phyloP scores from a whole-genome alignment of 768 basidiomycete genomes.

The Rubroboletus pulcherrimus region DNA sequence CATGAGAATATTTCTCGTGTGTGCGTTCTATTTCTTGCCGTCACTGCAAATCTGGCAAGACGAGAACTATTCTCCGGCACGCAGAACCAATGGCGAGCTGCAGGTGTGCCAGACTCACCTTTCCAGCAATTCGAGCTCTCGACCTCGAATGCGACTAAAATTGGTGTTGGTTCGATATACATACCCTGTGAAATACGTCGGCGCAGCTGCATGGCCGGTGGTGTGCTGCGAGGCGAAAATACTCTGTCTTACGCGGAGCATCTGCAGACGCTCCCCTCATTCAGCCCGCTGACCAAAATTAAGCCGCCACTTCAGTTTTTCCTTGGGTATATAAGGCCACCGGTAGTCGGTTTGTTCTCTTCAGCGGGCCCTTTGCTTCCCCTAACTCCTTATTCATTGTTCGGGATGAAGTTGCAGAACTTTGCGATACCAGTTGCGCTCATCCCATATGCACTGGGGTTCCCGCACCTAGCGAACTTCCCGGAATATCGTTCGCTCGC shows the following conservation, averaged over 20 bases:
- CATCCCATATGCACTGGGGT: constrained; percentile 9
- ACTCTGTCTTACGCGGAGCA: too few species aligned
- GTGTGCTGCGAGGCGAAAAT: background rate
- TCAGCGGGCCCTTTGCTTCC: background rate
- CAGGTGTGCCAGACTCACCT: background rate
- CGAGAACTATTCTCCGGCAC: background rate
- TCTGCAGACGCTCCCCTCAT: too few species aligned
- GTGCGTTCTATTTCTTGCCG: background rate
- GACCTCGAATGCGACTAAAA: background rate
- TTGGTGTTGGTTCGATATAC: background rate
- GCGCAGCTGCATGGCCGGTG: background rate
- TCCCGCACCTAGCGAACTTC: constrained; percentile 14
- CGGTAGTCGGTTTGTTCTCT: background rate
- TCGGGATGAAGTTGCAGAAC: constrained; percentile 9
- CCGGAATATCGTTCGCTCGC: constrained; percentile 19
- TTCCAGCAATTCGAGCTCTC: background rate
- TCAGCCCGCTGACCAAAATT: background rate
- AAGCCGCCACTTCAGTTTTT: background rate
- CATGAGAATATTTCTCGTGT: background rate
- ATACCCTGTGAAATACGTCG: background rate
- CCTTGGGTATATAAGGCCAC: background rate
- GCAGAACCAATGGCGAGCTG: background rate
- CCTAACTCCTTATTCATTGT: background rate
- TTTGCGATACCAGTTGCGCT: constrained; percentile 1
- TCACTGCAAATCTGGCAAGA: too few species aligned